Conservation (phyloP, 129 eudicot species). For the Oenanthe sinensis region DNA sequence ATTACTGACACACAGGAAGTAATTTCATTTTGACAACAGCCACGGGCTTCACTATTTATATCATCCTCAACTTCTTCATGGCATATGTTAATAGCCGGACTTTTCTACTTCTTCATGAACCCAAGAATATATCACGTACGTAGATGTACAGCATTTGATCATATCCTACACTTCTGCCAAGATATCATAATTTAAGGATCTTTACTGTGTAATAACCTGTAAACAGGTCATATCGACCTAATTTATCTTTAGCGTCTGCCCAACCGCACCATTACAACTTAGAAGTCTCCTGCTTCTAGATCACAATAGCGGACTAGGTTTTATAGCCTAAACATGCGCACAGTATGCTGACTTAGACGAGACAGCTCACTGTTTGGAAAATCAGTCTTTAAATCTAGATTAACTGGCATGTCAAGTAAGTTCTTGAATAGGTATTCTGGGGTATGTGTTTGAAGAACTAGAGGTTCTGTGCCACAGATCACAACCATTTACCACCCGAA, state of each 20-base stretch:
- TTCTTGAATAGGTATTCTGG: slow-evolving; percentile 38
- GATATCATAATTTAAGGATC: background rate
- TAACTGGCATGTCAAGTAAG: slow-evolving; percentile 48
- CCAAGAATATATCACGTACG: slow-evolving; percentile 69
- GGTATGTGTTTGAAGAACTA: slow-evolving; percentile 76
- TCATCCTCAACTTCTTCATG: slow-evolving; percentile 69
- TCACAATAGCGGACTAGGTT: slow-evolving; percentile 46
- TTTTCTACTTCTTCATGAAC: slow-evolving; percentile 57
- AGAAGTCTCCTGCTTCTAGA: slow-evolving; percentile 60
- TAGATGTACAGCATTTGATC: slow-evolving; percentile 17
- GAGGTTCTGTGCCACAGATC: slow-evolving; percentile 61
- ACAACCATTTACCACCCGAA: slow-evolving; percentile 72
- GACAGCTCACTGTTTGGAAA: slow-evolving; percentile 88
- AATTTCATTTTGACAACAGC: slow-evolving; percentile 67
- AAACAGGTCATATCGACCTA: slow-evolving; percentile 77
- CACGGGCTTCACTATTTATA: slow-evolving; percentile 71
- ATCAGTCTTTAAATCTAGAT: slow-evolving; percentile 23
- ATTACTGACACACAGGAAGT: slow-evolving; percentile 44
- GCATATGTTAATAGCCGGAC: slow-evolving; percentile 66
- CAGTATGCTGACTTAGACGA: slow-evolving; percentile 90
- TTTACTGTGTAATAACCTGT: background rate
- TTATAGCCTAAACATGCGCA: slow-evolving; percentile 71
- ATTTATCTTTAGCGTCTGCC: slow-evolving; percentile 54
- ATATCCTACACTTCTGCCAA: background rate
- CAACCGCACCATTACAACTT: slow-evolving; percentile 68